Conservation (phyloP, 148 eudicot species). For the Dianthus caryophyllus region DNA sequence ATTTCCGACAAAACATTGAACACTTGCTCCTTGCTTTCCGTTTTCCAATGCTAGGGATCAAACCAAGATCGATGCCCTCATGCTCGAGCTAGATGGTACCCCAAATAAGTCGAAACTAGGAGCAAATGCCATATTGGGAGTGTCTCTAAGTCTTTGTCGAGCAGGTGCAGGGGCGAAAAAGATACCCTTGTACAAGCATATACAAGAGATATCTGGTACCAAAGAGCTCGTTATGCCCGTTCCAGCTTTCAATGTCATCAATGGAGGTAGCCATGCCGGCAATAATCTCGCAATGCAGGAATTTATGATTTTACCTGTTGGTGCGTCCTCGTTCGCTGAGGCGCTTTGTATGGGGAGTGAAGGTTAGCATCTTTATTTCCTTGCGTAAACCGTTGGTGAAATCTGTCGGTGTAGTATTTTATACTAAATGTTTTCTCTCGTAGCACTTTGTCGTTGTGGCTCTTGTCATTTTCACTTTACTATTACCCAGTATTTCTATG, state of each 20-base stretch:
- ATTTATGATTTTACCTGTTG: slow-evolving; percentile 92
- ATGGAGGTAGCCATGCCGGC: slow-evolving; percentile 99
- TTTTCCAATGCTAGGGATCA: slow-evolving; percentile 61
- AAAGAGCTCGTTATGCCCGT: slow-evolving; percentile 99
- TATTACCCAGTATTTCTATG: background rate
- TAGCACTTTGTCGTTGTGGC: background rate
- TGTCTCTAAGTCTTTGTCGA: slow-evolving; percentile 87
- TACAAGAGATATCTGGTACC: slow-evolving; percentile 86
- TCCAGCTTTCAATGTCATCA: slow-evolving; percentile 98
- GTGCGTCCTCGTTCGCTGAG: slow-evolving; percentile 84
- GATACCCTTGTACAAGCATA: slow-evolving; percentile 86
- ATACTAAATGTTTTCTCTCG: background rate
- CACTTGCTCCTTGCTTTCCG: background rate
- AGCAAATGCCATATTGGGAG: slow-evolving; percentile 95
- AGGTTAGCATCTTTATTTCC: slow-evolving; percentile 43
- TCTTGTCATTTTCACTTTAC: background rate
- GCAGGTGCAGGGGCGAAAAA: slow-evolving; percentile 97
- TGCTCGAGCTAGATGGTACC: slow-evolving; percentile 94
- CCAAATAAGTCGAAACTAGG: slow-evolving; percentile 89
- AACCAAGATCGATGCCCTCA: slow-evolving; percentile 65
- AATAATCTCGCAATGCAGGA: slow-evolving; percentile 99
- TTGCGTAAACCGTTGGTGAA: background rate
- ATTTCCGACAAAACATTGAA: background rate
- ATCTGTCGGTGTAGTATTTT: background rate
- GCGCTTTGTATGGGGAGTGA: slow-evolving; percentile 96